Evolutionary conservation across 371 early-diverging fungal species (phyloP), one percentile per base, ranked within the genome.

Genomic region (Basidiobolus meristosporus): DNA sequence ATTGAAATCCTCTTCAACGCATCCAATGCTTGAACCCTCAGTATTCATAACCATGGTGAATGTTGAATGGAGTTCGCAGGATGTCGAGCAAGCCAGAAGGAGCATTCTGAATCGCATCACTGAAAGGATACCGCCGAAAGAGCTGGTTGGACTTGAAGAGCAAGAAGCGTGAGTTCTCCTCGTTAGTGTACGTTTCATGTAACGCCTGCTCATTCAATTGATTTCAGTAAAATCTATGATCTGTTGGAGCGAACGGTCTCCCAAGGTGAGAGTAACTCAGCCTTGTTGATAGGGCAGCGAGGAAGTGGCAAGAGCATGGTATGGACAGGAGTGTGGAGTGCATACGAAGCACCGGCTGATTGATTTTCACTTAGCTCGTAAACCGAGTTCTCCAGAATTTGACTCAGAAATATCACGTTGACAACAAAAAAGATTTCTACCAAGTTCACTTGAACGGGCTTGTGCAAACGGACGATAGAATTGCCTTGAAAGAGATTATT

Each of bases 401-500:
- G 14, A 35, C 39, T n/a, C 31, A 28, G 19, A 31, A 26, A 28
- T 20, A n/a, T 21, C 5, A 47, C n/a, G 9, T 18, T 9, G 15
- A 19, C 23, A 16, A 33, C 12, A 23, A 19, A 7, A 12, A 67
- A 22, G 56, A 57, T 10, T 86, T 83, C 50, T 57, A 68, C 37
- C 51, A 68, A 2, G 68, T 93, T 3, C 59, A 66, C 15, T 65
- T 95, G 11, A 77, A 75, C 48, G 95, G 93, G 0, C 52, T 77
- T 16, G 64, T 83, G 1, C 86, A 89, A 39, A 74, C 81, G 2
- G 82, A 71, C 18, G 92, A 91, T 55, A 59, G 71, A 17, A 45
- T 76, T 15, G 89, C 91, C 0, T 48, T 91, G 26, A 68, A 68
- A 38, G 83, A 83, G 38, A 89, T 95, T 45, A 67, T 79, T 6